Percentiles rank a stretch among this genome's conserved stretches.
Evolutionary conservation across 208 protist species (phyloP).

Genomic region (Naegleria gruberi): DNA sequence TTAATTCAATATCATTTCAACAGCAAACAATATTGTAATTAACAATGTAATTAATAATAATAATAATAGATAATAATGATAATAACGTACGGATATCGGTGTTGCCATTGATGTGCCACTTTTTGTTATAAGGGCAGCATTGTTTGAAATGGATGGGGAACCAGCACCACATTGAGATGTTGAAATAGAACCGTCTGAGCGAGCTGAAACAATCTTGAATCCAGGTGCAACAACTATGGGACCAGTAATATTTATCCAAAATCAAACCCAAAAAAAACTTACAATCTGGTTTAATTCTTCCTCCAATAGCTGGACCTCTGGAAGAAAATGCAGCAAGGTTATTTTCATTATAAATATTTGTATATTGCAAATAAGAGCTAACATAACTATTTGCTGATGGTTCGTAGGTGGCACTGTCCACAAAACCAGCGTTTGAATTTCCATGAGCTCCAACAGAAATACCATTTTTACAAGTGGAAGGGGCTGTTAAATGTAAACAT

Average conservation of each 20-base stretch:
- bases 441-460: neutral
- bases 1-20: too few relatives aligned
- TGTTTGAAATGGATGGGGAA: neutral
- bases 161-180: neutral
- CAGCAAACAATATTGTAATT: too few relatives aligned
- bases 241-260: too few relatives aligned
- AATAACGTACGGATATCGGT: neutral
- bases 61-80: too few relatives aligned
- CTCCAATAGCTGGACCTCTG: neutral
- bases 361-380: neutral
- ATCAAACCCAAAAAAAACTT: too few relatives aligned
- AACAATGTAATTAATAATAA: too few relatives aligned
- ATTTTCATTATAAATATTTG: neutral
- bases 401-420: neutral
- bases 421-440: neutral
- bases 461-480: neutral
- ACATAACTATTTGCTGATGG: neutral
- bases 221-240: conserved; percentile 6
- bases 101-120: neutral
- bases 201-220: neutral
- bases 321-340: neutral
- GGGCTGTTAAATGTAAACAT: conserved; percentile 38
- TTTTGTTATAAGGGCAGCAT: neutral
- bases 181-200: neutral
- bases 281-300: conserved; percentile 5